Evolutionary conservation across 495 filamentous ascomycete species (phyloP), one percentile per base, ranked within the genome.

Genomic region (Penicillium canariense): DNA sequence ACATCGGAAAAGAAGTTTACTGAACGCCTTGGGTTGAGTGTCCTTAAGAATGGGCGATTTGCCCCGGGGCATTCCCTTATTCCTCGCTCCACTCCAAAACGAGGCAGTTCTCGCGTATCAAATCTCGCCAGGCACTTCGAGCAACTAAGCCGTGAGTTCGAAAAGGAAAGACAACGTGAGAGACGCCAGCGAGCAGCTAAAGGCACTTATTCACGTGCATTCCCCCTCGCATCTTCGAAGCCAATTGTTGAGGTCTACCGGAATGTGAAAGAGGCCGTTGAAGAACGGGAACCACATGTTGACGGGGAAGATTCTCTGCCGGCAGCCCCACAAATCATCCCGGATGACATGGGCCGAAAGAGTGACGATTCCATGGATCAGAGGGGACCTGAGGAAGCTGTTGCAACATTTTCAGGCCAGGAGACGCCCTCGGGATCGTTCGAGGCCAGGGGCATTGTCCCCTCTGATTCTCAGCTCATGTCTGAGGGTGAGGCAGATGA

Each of bases 211-310:
- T 85, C 88, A 0, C 83, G 92, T 50, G 91, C 89, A 17, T 91
- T 91, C 62, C 94, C 93, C 14, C 83, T 92, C 52, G 87, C 91
- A 12, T 91, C 90, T n/a, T 95, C 93, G 20, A 94, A 91, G 65
- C 91, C 95, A 1, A 92, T 95, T 56, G 93, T 99, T 14, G 90
- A 96, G 67, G 90, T 99, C 40, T 99, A 96, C 66, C 84, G 86
- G 55, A 91, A 96, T 63, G 89, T 96, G 11, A 83, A 88, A 55
- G 91, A 97, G 65, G 94, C 95, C 31, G 91, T 97, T 6, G 88
- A 89, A 56, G 91, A 96, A 62, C 81, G 81, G 36, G 86, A 85
- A n/a, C 83, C 86, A 26, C 80, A 79, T 2, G 89, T 89, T 47
- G 90, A 95, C 53, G 60, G 84, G 78, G 59, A 72, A 46, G 73